Percentiles rank a stretch among this genome's conserved stretches.
Conservation (phyloP, 1,139 yeast species). For the Sugiyamaella pinicola region DNA sequence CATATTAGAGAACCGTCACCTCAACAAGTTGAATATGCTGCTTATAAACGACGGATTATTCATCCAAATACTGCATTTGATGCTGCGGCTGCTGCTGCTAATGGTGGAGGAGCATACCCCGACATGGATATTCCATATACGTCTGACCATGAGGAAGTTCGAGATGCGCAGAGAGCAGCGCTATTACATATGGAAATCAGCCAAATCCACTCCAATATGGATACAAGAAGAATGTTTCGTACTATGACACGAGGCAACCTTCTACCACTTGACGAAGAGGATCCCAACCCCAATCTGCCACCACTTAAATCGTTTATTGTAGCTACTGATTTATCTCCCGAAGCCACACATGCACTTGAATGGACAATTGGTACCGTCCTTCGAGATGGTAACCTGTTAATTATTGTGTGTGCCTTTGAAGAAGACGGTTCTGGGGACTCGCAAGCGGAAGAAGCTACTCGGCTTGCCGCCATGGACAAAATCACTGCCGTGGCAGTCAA, state of each 20-base stretch:
- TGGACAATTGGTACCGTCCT: constrained; percentile 89
- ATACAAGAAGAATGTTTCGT: constrained; percentile 57
- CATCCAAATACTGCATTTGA: constrained; percentile 46
- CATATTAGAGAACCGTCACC: constrained; percentile 50
- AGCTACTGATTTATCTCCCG: constrained; percentile 83
- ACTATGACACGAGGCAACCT: constrained; percentile 73
- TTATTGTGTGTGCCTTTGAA: constrained; percentile 76
- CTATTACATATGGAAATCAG: constrained; percentile 62
- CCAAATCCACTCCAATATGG: constrained; percentile 58
- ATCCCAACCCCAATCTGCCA: constrained; percentile 39
- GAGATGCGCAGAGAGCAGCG: constrained; percentile 66
- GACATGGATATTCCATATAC: constrained; percentile 59
- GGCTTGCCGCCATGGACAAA: constrained; percentile 61
- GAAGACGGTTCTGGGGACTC: constrained; percentile 52
- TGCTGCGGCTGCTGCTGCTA: constrained; percentile 25
- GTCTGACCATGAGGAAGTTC: constrained; percentile 67
- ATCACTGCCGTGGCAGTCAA: constrained; percentile 63
- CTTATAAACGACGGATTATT: constrained; percentile 48
- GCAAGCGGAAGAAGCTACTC: constrained; percentile 42
- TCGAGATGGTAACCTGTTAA: constrained; percentile 80
- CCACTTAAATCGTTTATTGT: constrained; percentile 71
- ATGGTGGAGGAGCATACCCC: constrained; percentile 26
- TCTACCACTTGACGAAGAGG: constrained; percentile 50
- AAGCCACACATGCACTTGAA: constrained; percentile 81
- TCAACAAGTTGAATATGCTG: constrained; percentile 53